Evolutionary conservation across 2,329 filamentous ascomycete genomes (phyloP).

Genomic region (Colletotrichum ledebouriae): DNA sequence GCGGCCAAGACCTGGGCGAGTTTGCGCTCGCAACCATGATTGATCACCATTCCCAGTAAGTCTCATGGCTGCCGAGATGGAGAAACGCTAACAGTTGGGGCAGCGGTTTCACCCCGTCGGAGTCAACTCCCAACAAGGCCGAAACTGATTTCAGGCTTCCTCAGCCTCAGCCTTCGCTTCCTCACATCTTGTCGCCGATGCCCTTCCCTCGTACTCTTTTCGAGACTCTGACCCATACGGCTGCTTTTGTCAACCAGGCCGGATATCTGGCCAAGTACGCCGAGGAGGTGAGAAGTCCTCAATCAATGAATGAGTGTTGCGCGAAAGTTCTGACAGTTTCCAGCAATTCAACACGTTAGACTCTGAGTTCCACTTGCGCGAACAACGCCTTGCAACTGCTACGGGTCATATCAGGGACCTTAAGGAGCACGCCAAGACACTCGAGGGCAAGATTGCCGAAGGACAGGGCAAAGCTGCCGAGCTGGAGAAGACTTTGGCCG

Average conservation of each 20-base stretch:
- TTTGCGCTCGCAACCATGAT: not conserved
- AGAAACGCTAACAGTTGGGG: not conserved
- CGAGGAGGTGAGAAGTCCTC: not conserved
- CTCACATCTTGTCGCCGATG: not conserved
- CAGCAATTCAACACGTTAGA: not conserved
- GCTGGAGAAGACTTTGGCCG: not conserved
- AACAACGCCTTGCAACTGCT: not conserved
- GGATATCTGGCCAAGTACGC: conserved; percentile 16
- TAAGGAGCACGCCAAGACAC: not conserved
- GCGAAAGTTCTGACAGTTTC: not conserved
- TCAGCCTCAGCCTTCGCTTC: conserved; percentile 1
- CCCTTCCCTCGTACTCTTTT: not conserved
- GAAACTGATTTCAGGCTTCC: not conserved
- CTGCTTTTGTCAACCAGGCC: not conserved
- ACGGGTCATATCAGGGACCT: not conserved
- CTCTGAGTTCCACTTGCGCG: not conserved
- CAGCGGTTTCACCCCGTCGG: conserved; percentile 6
- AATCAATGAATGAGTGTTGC: too few relatives aligned
- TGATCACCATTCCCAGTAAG: conserved; percentile 11
- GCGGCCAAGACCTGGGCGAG: conserved; percentile 8
- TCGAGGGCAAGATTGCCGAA: not conserved
- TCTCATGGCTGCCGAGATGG: not conserved
- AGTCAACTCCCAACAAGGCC: not conserved
- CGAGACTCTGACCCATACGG: not conserved
- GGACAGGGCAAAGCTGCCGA: not conserved